A percentile compares a stretch with the other conserved stretches of the same genome.
These are phyloP conservation scores for Dillenia suffruticosa DNA, from an alignment of 164 flowering plant species.

Conservation along the genomic window DNA sequence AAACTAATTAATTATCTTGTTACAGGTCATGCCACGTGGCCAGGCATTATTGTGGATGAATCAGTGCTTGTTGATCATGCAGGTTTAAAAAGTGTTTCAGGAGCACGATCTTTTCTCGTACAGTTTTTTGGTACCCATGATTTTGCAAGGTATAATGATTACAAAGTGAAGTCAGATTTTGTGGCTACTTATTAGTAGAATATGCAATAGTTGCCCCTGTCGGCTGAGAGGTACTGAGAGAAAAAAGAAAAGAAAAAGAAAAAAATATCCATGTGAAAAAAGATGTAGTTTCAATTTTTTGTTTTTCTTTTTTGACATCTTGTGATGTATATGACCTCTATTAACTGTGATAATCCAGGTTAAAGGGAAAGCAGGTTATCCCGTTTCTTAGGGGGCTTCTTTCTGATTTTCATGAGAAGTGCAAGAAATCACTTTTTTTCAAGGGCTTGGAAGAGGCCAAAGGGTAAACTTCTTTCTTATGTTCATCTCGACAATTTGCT, in stretches of 20 bases:
- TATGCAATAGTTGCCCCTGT: too few species aligned
- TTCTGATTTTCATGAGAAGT: slow-evolving; percentile 68
- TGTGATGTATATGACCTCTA: too few species aligned
- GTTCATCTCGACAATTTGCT: too few species aligned
- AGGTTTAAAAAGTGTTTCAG: slow-evolving; percentile 36
- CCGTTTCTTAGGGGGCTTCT: slow-evolving; percentile 84
- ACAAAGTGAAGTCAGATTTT: neutral
- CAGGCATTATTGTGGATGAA: slow-evolving; percentile 78
- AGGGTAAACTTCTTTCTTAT: slow-evolving; percentile 37
- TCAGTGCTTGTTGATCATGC: slow-evolving; percentile 40
- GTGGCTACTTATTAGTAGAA: too few species aligned
- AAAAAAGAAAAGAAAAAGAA: too few species aligned
- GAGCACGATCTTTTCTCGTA: slow-evolving; percentile 69
- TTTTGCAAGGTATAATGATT: slow-evolving; percentile 73
- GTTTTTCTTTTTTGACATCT: too few species aligned
- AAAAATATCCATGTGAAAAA: too few species aligned
- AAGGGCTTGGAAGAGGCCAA: slow-evolving; percentile 84
- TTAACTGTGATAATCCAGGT: slow-evolving; percentile 40
- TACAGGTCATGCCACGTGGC: slow-evolving; percentile 97
- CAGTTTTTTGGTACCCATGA: slow-evolving; percentile 98
- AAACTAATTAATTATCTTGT: slow-evolving; percentile 1
- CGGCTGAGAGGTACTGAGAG: too few species aligned
- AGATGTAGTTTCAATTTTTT: too few species aligned
- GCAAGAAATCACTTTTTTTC: slow-evolving; percentile 63
- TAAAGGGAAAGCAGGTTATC: slow-evolving; percentile 59